Conservation (phyloP, 805 yeast genomes). For the Barnettozyma californica region DNA sequence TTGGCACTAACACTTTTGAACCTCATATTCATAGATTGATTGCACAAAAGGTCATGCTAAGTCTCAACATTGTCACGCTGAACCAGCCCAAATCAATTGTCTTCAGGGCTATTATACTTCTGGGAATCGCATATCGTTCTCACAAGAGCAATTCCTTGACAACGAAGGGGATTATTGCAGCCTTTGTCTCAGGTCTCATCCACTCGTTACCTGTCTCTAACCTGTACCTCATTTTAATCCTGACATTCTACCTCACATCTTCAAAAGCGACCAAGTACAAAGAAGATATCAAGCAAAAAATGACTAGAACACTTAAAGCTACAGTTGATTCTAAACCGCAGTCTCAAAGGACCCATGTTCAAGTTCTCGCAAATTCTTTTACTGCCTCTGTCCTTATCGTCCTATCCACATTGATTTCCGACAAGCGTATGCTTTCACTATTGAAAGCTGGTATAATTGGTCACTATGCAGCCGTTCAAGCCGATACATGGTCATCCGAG, state of each 20-base stretch:
- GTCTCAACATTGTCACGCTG: background rate
- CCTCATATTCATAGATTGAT: too few relatives aligned
- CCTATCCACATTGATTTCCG: conserved; percentile 13
- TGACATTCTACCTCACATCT: conserved; percentile 34
- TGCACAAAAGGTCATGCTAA: background rate
- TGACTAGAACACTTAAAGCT: conserved; percentile 24
- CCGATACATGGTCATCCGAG: conserved; percentile 45
- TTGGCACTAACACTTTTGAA: background rate
- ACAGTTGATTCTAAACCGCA: conserved; percentile 11
- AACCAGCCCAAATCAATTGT: conserved; percentile 7
- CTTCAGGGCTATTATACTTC: conserved; percentile 11
- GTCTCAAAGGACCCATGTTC: conserved; percentile 34
- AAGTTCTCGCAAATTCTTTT: conserved; percentile 37
- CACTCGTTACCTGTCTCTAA: conserved; percentile 34
- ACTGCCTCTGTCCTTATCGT: conserved; percentile 33
- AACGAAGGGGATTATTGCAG: conserved; percentile 31
- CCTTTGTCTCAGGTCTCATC: conserved; percentile 33
- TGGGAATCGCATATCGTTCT: conserved; percentile 24
- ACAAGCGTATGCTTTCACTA: conserved; percentile 7
- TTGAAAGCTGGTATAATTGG: conserved; percentile 25
- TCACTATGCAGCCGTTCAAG: conserved; percentile 39
- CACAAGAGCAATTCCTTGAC: conserved; percentile 33
- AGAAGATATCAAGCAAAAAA: conserved; percentile 29
- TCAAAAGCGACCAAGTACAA: conserved; percentile 36
- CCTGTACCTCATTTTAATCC: conserved; percentile 28